Percentiles rank a stretch among this genome's conserved stretches.
Evolutionary conservation across 2,329 filamentous ascomycete species (phyloP).

Genomic region (Trichoderma guizhouense): DNA sequence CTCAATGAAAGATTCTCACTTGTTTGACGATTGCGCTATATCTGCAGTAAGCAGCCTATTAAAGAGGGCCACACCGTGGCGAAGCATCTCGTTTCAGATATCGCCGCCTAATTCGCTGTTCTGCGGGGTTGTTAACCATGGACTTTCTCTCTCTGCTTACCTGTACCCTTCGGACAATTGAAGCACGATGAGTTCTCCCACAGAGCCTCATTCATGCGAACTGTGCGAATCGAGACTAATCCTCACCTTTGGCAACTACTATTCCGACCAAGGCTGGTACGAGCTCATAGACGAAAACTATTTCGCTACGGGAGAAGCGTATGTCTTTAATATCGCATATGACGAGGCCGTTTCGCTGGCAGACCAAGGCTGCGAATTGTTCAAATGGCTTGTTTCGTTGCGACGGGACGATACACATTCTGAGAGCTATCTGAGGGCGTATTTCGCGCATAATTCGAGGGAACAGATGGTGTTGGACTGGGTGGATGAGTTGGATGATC

Average conservation of each 20-base stretch:
- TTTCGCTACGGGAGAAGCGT: slow-evolving; percentile 5
- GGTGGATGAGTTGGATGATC: slow-evolving; percentile 3
- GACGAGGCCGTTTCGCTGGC: neutral
- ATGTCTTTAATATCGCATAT: slow-evolving; percentile 1
- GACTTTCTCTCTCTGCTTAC: neutral
- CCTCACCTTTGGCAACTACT: slow-evolving; percentile 6
- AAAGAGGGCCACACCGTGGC: neutral
- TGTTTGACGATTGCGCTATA: neutral
- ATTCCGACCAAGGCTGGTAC: neutral
- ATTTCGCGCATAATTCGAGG: slow-evolving; percentile 8
- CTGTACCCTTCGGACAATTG: neutral
- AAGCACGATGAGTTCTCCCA: neutral
- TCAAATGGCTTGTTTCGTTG: neutral
- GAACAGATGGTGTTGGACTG: slow-evolving; percentile 7
- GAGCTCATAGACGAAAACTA: slow-evolving; percentile 10
- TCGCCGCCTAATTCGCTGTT: neutral
- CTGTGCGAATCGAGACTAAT: neutral
- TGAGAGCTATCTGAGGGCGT: neutral
- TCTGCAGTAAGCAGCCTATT: neutral
- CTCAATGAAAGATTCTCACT: neutral
- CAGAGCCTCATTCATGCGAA: neutral
- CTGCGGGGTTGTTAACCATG: neutral
- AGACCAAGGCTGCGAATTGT: neutral
- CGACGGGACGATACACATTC: neutral
- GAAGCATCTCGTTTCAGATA: neutral